Evolutionary conservation across 768 basidiomycete genomes (phyloP), one percentile per base, ranked within the genome.

Genomic region (Tremella yokohamensis): DNA sequence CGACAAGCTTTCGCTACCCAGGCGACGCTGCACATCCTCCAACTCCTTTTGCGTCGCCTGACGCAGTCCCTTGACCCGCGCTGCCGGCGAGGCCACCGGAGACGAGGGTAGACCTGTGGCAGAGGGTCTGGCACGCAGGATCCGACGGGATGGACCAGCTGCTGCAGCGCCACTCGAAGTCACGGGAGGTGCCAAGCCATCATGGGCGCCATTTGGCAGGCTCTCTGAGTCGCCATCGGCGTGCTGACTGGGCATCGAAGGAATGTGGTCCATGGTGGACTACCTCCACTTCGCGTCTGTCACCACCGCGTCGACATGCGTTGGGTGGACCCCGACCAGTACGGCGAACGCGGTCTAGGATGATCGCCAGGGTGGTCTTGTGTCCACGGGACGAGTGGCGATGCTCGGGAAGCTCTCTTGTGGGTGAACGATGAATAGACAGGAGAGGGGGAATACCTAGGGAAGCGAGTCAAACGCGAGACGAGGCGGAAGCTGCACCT

Each of bases 191-290:
- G 20, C 16, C 22, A 49, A 12, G 16, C 18, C 6, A 40, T 54
- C 16, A 3, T 26, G 20, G 58, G 18, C 37, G 54, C 26, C 38
- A 60, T 18, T 51, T n/a, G n/a, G 8, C 26, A 15, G 19, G 13
- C 38, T 44, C n/a, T 56, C 29, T 15, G 11, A 18, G 25, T 2
- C 15, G 25, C 29, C 16, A 40, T 29, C 50, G 38, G 42, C n/a
- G 15, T n/a, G 42, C 22, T 45, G n/a, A 45, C n/a, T 8, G 6
- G 42, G 22, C 8, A 4, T 45, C n/a, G 42, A n/a, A 16, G 42
- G 22, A 45, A 45, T 45, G 40, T 69, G 56, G 47, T 62, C 56
- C 70, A 72, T 69, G 49, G 53, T 69, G 70, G 70, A 69, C 67
- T 2, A 72, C 70, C 70, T 72, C 70, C 70, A 72, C 69, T 57